Evolutionary conservation across 768 basidiomycete species (phyloP).

Genomic region (Lactarius hengduanensis): DNA sequence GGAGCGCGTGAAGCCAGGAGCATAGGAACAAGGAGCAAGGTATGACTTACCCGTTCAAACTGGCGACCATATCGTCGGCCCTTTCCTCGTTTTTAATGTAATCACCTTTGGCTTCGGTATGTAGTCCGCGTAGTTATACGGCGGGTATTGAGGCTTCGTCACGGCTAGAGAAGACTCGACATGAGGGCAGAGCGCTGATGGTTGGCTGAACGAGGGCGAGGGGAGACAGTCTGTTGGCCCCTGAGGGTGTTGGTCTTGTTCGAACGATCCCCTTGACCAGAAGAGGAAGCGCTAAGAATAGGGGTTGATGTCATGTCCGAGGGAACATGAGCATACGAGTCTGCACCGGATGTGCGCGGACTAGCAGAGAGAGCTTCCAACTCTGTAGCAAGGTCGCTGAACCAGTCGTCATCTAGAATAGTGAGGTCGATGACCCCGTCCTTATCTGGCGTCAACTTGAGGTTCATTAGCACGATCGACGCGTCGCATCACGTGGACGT

Average conservation of each 20-base stretch:
- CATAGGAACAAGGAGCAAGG: not conserved
- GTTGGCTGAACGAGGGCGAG: not conserved
- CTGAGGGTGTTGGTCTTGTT: slow-evolving; percentile 12
- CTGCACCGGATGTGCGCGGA: not conserved
- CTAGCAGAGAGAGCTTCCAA: not conserved
- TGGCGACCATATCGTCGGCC: slow-evolving; percentile 42
- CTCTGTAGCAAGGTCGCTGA: slow-evolving; percentile 21
- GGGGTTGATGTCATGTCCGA: not conserved
- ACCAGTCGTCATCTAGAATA: slow-evolving; percentile 17
- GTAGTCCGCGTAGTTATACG: slow-evolving; percentile 43
- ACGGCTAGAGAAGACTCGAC: not conserved
- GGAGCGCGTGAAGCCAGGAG: not conserved
- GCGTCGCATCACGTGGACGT: slow-evolving; percentile 21
- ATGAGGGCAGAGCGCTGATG: not conserved
- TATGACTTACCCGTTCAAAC: slow-evolving; percentile 38
- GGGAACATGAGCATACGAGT: slow-evolving; percentile 1
- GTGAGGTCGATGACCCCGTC: slow-evolving; percentile 29
- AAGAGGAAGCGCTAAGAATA: slow-evolving; percentile 2
- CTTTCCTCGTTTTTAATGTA: slow-evolving; percentile 44
- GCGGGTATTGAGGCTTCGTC: slow-evolving; percentile 28
- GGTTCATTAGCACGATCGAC: not conserved
- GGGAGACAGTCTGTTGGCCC: not conserved
- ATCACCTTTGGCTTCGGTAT: slow-evolving; percentile 37
- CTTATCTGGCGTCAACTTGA: slow-evolving; percentile 5
- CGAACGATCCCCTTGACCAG: not conserved